These are phyloP conservation scores for Paramecium sexaurelia DNA, from an alignment of 73 alveolate species.

Conservation along the genomic window DNA sequence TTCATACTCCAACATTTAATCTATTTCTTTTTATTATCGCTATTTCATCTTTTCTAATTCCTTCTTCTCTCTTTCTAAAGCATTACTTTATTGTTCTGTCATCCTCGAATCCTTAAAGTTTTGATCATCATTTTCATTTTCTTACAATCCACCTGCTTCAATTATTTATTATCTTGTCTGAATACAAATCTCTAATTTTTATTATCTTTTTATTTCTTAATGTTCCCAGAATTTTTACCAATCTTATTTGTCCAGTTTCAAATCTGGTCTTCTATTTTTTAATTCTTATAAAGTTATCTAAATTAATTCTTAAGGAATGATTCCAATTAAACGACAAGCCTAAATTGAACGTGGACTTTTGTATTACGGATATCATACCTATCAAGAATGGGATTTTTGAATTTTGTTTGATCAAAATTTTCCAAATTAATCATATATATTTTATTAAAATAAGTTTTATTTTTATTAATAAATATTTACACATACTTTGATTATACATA, in stretches of 20 bases:
- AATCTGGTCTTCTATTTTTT: conserved; percentile 30
- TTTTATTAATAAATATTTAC: not conserved
- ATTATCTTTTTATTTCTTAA: conserved; percentile 6
- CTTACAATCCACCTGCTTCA: not conserved
- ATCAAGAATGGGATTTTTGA: conserved; percentile 23
- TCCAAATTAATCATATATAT: conserved; percentile 43
- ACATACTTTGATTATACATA: not conserved
- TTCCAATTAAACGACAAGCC: not conserved
- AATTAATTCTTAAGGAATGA: conserved; percentile 28
- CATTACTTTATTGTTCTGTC: not conserved
- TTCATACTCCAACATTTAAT: conserved; percentile 48
- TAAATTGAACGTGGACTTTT: conserved; percentile 46
- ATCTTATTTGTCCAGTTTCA: conserved; percentile 23
- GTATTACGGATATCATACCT: not conserved
- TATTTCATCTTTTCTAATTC: conserved; percentile 40
- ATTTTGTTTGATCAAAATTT: conserved; percentile 17
- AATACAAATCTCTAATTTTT: conserved; percentile 20
- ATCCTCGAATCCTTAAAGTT: not conserved
- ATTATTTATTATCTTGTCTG: conserved; percentile 14
- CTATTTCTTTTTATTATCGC: conserved; percentile 49
- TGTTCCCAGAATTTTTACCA: conserved; percentile 53
- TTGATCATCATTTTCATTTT: not conserved
- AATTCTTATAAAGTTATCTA: conserved; percentile 1
- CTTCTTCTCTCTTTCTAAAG: not conserved
- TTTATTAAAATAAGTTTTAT: not conserved